Base-by-base conservation (phyloP, 192 early-diverging fungal species). In the Gonapodya prolifera region DNA sequence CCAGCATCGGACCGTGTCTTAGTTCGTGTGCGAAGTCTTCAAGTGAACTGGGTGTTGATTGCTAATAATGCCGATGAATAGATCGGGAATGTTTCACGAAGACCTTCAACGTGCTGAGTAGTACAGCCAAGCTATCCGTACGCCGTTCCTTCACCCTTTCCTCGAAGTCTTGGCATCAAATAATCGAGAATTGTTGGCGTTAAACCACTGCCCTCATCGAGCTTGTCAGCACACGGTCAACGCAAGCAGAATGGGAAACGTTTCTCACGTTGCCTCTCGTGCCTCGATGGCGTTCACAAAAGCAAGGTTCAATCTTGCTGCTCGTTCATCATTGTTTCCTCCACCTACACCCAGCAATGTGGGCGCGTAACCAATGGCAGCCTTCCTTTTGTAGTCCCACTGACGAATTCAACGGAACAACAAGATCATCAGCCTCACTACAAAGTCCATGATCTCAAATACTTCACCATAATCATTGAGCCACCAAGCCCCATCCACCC, bases 401-500 rank as follows among this genome's bases (percentile, higher is more conserved):
- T 73, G 45, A n/a, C 45, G 23, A 61, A 23, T 23, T 16, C 8
- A 61, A 61, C 23, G 8, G 8, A 61, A 8, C 8, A 61, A 23
- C 23, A 23, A 61, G 23, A 61, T 61, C 45, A 61, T 8, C 8
- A 61, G 23, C 23, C 8, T 23, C 23, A 8, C 8, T 16, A 16
- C 45, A 23, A 23, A 23, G 8, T 16, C 45, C 8, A 23, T 16
- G 23, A 61, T 23, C 8, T 16, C 23, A 61, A 16, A 8, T 8
- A 61, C 45, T 23, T 16, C 45, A 61, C 45, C 45, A 16, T 2
- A 18, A 73, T 18, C 31, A 73, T 18, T 18, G 71, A 73, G 16
- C 71, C 71, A 2, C 71, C 71, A 29, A 73, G 71, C 31, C 71
- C 71, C 2, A 13, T 13, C 71, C 71, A 73, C 8, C 71, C 71